Conservation (phyloP, 2,329 filamentous ascomycete genomes). For the Neopestalotiopsis sp. region DNA sequence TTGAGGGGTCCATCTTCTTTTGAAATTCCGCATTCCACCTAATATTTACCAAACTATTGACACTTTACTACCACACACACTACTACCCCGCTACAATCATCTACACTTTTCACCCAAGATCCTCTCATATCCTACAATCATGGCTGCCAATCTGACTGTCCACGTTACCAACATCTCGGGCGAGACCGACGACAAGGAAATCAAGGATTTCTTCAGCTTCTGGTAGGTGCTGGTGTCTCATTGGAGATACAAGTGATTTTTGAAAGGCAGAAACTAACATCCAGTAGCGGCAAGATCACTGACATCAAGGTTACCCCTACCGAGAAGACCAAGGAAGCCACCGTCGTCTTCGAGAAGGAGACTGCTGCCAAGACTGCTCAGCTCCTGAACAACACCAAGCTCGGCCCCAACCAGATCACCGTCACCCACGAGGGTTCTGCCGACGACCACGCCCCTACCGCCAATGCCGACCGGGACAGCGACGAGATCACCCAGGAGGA, state of each 20-base stretch:
- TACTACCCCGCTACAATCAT: slow-evolving; percentile 6
- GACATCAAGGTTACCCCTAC: slow-evolving; percentile 74
- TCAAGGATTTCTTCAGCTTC: slow-evolving; percentile 98
- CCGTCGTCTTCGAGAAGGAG: slow-evolving; percentile 96
- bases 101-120: background rate
- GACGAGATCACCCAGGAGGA: slow-evolving; percentile 90
- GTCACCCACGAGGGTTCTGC: slow-evolving; percentile 71
- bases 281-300: slow-evolving; percentile 83
- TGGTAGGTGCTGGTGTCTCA: slow-evolving; percentile 62
- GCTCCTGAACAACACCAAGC: slow-evolving; percentile 94
- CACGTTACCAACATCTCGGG: slow-evolving; percentile 88
- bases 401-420: slow-evolving; percentile 84
- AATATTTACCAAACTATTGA: background rate
- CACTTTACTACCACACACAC: background rate
- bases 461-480: slow-evolving; percentile 61
- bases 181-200: slow-evolving; percentile 85
- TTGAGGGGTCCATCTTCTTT: background rate
- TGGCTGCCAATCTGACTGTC: slow-evolving; percentile 70
- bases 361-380: slow-evolving; percentile 96
- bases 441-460: slow-evolving; percentile 62
- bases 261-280: slow-evolving; percentile 11
- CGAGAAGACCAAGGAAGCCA: slow-evolving; percentile 78
- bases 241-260: background rate
- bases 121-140: slow-evolving; percentile 32
- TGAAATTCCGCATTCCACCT: background rate